Evolutionary conservation across 1,284 basidiomycete species (phyloP).

Genomic region (Clitocybe nebularis): DNA sequence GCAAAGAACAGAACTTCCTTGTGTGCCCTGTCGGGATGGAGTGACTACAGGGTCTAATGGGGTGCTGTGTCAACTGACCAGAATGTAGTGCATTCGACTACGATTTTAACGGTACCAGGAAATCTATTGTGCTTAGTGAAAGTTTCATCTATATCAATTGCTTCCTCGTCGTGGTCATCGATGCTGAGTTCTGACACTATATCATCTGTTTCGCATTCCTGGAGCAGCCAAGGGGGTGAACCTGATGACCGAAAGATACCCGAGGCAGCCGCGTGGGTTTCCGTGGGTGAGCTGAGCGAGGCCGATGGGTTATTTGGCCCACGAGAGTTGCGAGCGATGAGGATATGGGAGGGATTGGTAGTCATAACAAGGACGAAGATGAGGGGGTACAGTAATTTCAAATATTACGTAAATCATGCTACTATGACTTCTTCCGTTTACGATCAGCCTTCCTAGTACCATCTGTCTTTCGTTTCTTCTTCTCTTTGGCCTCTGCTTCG

Average conservation of each 20-base stretch:
- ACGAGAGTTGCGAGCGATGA: conserved; percentile 78
- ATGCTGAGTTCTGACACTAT: conserved; percentile 62
- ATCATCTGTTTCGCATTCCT: conserved; percentile 69
- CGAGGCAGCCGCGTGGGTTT: conserved; percentile 79
- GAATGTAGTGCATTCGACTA: conserved; percentile 81
- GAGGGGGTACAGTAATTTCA: no score
- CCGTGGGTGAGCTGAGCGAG: conserved; percentile 74
- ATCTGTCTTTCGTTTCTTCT: conserved; percentile 29
- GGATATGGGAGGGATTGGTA: conserved; percentile 78
- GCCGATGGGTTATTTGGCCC: conserved; percentile 70
- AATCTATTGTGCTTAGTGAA: conserved; percentile 62
- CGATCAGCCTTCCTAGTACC: conserved; percentile 26
- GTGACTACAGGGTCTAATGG: conserved; percentile 8
- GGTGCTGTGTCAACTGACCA: conserved; percentile 47
- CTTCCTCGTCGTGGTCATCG: conserved; percentile 58
- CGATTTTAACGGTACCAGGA: conserved; percentile 78
- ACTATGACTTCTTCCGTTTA: conserved; percentile 17
- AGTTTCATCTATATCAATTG: conserved; percentile 72
- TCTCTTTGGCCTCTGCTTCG: conserved; percentile 25
- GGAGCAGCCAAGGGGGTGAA: conserved; percentile 70
- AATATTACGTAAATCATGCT: no score
- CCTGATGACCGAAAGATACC: conserved; percentile 76
- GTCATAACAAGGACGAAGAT: no score
- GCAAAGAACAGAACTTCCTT: conserved; percentile 82
- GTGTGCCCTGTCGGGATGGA: conserved; percentile 57